Evolutionary conservation across 139 green algal species (phyloP), one percentile per base, ranked within the genome.

Genomic region (Deuterostichococcus epilithicus): DNA sequence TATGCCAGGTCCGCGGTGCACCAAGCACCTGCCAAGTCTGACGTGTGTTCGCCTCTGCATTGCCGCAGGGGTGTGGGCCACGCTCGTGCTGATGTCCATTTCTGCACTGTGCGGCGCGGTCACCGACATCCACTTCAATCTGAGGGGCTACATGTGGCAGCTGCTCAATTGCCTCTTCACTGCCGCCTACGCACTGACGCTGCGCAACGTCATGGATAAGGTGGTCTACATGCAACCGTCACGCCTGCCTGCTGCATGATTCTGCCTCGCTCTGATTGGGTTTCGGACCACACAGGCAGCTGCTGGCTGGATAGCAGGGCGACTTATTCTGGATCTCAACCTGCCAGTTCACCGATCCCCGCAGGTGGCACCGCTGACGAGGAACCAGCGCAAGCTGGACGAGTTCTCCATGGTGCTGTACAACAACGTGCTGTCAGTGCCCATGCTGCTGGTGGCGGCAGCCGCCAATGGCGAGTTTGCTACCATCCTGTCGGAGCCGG

Each of bases 401-500:
- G 90, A 95, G 76, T 83, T 94, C 20, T 86, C 80, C 63, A 90
- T 91, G 86, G 86, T 93, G 13, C 88, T 86, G 47, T 97, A 98
- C 85, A 98, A 98, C 86, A 99, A 98, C 80, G 72, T 96, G 75
- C 84, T 98, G 18, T 93, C 84, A 15, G 45, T 98, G 38, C 93
- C 92, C n/a, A 80, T 94, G 5, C 20, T 87, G 1, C 1, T 90
- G n/a, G 25, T 80, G 1, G 82, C 71, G 25, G 32, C 30, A 4
- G 65, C 23, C 65, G n/a, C 15, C 34, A 75, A 76, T 4, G 85
- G 84, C 4, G 94, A 97, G 84, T 69, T 88, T 4, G 35, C 38
- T 0, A 70, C 33, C 3, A 23, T 93, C 2, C 67, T 35, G 68
- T 5, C 47, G 2, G 82, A 95, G 77, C 76, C 82, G 0, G 86